A percentile compares a stretch with the other conserved stretches of the same genome.
Evolutionary conservation across 192 early-diverging fungal genomes (phyloP).

Genomic region (Podila horticola): DNA sequence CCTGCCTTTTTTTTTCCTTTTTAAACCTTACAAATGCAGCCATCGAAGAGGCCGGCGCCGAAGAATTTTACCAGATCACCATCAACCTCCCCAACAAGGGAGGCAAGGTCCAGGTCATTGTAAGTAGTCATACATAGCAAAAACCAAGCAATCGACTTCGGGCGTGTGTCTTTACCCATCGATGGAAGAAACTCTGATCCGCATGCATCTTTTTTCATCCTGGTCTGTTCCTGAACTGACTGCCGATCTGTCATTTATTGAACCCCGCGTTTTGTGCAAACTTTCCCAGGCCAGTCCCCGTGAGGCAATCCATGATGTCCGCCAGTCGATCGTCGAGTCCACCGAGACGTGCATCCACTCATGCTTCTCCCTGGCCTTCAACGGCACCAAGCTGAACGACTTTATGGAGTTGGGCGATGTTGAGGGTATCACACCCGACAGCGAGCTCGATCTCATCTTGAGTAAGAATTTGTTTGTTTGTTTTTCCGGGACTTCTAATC

Average conservation of each 20-base stretch:
- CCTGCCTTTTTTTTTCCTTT: background rate
- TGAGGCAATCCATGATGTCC: constrained; percentile 88
- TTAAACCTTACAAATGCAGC: constrained; percentile 1
- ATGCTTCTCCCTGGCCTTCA: constrained; percentile 86
- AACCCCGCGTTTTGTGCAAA: background rate
- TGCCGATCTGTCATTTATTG: background rate
- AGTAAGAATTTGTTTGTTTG: constrained; percentile 54
- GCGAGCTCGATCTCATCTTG: constrained; percentile 72
- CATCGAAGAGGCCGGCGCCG: constrained; percentile 50
- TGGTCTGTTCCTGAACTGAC: background rate
- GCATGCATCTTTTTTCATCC: background rate
- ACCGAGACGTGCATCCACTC: constrained; percentile 88
- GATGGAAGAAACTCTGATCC: background rate
- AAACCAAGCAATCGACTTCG: background rate
- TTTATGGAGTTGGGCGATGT: constrained; percentile 78
- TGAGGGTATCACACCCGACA: constrained; percentile 71
- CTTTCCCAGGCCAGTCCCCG: constrained; percentile 67
- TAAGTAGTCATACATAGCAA: constrained; percentile 26
- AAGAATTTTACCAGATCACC: constrained; percentile 65
- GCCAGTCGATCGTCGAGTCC: constrained; percentile 87
- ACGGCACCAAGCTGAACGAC: constrained; percentile 81
- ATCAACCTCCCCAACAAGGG: constrained; percentile 59
- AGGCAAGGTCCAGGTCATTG: constrained; percentile 58
- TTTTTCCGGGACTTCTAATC: background rate
- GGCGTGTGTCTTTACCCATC: background rate